Conservation (phyloP, 371 early-diverging fungal genomes). For the Lichtheimia corymbifera region DNA sequence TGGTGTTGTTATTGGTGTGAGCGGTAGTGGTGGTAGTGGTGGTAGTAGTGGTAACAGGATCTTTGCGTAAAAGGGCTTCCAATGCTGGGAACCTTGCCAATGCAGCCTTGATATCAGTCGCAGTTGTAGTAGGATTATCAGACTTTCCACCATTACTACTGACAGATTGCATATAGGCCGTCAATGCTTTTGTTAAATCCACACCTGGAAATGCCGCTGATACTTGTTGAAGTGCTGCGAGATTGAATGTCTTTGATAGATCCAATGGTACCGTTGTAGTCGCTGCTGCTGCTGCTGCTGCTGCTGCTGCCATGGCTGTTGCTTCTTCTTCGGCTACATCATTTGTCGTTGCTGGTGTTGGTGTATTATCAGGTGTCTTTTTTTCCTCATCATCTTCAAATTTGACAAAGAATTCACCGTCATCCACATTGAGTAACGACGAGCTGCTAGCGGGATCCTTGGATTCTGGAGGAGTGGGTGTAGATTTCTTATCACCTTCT, state of each 20-base stretch:
- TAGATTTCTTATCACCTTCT: not conserved
- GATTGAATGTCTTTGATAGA: constrained; percentile 22
- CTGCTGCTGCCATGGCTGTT: constrained; percentile 5
- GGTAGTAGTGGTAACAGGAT: constrained; percentile 11
- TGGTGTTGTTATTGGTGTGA: not conserved
- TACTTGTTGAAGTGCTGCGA: constrained; percentile 47
- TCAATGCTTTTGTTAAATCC: constrained; percentile 39
- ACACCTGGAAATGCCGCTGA: constrained; percentile 38
- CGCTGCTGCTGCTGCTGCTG: constrained; percentile 6
- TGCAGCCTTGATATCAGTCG: constrained; percentile 38
- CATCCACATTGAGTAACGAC: constrained; percentile 8
- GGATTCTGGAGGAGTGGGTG: not conserved
- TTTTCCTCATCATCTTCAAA: constrained; percentile 52
- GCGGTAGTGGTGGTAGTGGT: constrained; percentile 1
- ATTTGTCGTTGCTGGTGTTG: constrained; percentile 8
- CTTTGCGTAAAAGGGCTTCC: constrained; percentile 44
- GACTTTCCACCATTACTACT: constrained; percentile 15
- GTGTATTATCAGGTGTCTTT: not conserved
- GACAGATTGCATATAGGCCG: constrained; percentile 39
- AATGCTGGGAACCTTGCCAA: constrained; percentile 43
- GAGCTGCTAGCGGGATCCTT: not conserved
- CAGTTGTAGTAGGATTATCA: constrained; percentile 5
- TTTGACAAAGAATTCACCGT: constrained; percentile 44
- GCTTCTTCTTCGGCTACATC: constrained; percentile 3
- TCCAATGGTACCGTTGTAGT: not conserved